A percentile compares a stretch with the other conserved stretches of the same genome.
phyloP scores from a whole-genome alignment of 768 basidiomycete species.

The Podaxis pistillaris region DNA sequence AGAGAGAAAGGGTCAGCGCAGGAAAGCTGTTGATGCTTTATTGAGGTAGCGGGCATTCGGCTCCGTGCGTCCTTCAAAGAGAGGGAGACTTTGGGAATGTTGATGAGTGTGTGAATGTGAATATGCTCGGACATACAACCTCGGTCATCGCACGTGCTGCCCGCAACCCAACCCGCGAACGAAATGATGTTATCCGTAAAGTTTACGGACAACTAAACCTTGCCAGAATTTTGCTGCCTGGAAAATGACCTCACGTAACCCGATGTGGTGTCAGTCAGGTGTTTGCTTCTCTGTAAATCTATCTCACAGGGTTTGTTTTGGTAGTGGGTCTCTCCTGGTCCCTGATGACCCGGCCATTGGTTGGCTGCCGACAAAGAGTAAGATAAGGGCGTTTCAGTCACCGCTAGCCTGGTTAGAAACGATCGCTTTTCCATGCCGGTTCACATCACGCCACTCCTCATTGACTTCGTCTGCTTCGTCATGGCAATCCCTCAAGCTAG shows the following conservation, averaged over 20 bases:
- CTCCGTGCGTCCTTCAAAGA: not conserved
- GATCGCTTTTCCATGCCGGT: too few species aligned
- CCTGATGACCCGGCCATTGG: not conserved
- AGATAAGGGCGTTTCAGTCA: not conserved
- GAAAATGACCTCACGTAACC: not conserved
- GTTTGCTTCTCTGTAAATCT: not conserved
- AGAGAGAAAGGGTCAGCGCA: not conserved
- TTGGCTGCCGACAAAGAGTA: not conserved
- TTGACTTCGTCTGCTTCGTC: too few species aligned
- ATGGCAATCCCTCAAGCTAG: too few species aligned
- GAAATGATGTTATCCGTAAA: not conserved
- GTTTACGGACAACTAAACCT: too few species aligned
- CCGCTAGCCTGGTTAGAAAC: not conserved
- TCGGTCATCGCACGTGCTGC: not conserved
- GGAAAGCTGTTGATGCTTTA: constrained; percentile 6
- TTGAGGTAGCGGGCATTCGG: constrained; percentile 8
- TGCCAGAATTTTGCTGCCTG: not conserved
- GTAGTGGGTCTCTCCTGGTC: not conserved
- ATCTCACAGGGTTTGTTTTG: not conserved
- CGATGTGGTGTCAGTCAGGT: not conserved
- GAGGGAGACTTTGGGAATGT: not conserved
- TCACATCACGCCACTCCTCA: too few species aligned
- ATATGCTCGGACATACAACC: constrained; percentile 2
- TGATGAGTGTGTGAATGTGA: not conserved
- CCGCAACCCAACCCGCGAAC: not conserved